phyloP scores from a whole-genome alignment of 495 filamentous ascomycete genomes.

The Podospora didyma region DNA sequence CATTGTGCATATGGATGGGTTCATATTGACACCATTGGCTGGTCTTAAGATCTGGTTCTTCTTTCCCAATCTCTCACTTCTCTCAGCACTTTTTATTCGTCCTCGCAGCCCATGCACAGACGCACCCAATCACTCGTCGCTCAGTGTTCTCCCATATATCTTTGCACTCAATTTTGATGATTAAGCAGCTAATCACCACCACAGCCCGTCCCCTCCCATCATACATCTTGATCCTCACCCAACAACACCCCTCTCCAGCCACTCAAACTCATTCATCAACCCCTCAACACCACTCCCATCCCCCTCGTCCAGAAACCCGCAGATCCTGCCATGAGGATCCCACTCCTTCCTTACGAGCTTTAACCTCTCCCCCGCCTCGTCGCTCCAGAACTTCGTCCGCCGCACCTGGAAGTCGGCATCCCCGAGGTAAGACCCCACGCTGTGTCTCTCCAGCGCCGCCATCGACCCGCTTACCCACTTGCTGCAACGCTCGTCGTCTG shows the following conservation, averaged over 20 bases:
- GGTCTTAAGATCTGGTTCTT: no score
- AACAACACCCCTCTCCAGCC: background rate
- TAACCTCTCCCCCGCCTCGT: constrained; percentile 28
- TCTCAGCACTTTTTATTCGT: no score
- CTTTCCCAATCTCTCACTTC: no score
- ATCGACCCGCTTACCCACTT: constrained; percentile 41
- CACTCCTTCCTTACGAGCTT: constrained; percentile 38
- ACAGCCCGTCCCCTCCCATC: no score
- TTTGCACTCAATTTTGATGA: background rate
- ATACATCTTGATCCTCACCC: no score
- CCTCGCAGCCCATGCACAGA: no score
- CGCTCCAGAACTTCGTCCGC: constrained; percentile 43
- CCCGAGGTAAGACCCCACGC: constrained; percentile 47
- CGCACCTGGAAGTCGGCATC: constrained; percentile 48
- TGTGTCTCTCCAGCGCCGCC: constrained; percentile 29
- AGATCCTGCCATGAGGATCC: constrained; percentile 41
- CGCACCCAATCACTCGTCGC: no score
- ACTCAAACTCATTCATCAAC: constrained; percentile 26
- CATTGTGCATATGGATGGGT: no score
- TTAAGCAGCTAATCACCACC: background rate
- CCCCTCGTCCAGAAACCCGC: constrained; percentile 39
- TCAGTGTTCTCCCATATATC: no score
- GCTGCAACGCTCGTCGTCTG: constrained; percentile 37
- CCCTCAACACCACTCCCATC: constrained; percentile 29
- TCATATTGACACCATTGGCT: no score